Base-by-base conservation (phyloP, 2,329 filamentous ascomycete species). In the Pseudogymnoascus sp. region DNA sequence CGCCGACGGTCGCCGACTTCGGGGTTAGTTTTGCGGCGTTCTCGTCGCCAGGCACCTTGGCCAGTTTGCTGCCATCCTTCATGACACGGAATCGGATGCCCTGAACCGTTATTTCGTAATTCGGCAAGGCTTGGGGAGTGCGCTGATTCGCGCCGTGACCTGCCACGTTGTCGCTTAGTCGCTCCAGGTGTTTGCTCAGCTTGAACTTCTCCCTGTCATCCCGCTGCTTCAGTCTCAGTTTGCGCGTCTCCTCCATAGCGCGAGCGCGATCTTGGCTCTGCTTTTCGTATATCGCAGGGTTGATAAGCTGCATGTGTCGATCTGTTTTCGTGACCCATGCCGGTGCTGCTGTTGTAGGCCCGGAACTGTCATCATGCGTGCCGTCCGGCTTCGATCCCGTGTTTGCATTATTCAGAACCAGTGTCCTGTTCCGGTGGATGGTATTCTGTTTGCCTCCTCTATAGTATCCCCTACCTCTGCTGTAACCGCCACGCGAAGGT, bases 251-350 rank as follows among this genome's bases (percentile, higher is more conserved):
- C 66, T 91, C 88, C 45, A 92, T 89, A 10, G 88, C 88, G 70
- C 85, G 87, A 8, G 83, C 78, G 49, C 89, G 83, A 31, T 83
- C 82, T 71, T 90, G 83, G 10, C 82, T 80, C 64, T 91, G 86
- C 72, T 90, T 88, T 66, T 92, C 86, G 72, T 88, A 94, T 1
- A 93, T 83, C 14, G 84, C 83, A 19, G 87, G 84, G 72, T 93
- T 95, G 74, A 95, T 94, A 41, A 95, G 78, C 73, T 95, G 90
- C 71, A 90, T 83, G 71, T 92, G 89, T 59, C 88, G 87, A 72
- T 90, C 89, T 59, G 80, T 87, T 72, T 87, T 89, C 5, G 86
- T 83, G 43, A 94, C 83, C 85, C 88, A 93, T 2, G 83, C 75
- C 62, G 73, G 74, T 23, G 61, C 63, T 52, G 64, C 70, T 7